Conservation (phyloP, 2,329 filamentous ascomycete genomes). For the Fusarium sp. region DNA sequence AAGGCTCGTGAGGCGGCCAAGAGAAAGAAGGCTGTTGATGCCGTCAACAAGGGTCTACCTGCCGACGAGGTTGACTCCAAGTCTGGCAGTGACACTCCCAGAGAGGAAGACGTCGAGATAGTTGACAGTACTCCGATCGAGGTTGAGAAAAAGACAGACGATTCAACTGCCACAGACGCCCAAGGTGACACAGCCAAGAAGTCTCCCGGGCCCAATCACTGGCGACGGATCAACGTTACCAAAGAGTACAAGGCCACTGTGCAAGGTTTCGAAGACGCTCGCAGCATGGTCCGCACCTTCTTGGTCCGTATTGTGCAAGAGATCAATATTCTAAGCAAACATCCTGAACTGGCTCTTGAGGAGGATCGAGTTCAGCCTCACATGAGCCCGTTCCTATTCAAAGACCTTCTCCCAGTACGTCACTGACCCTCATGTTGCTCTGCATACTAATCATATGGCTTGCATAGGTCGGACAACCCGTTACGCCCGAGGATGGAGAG, state of each 20-base stretch:
- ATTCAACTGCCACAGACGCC: not conserved
- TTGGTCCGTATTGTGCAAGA: conserved; percentile 13
- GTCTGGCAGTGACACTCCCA: not conserved
- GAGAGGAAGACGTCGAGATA: not conserved
- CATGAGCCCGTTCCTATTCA: conserved; percentile 10
- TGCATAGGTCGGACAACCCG: not conserved
- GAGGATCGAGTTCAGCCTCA: conserved; percentile 4
- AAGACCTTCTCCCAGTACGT: not conserved
- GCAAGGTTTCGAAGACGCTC: not conserved
- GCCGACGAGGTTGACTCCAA: not conserved
- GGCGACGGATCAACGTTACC: not conserved
- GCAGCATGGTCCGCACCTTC: not conserved
- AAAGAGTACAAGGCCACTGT: not conserved
- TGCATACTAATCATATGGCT: no score
- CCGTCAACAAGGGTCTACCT: not conserved
- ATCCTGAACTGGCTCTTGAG: conserved; percentile 6
- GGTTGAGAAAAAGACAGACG: not conserved
- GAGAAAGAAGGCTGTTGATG: not conserved
- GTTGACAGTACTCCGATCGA: not conserved
- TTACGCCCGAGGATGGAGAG: not conserved
- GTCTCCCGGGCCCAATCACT: not conserved
- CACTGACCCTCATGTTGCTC: no score
- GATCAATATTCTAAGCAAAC: conserved; percentile 10
- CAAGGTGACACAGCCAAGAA: not conserved
- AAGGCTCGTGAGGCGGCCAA: not conserved